Conservation (phyloP, 2,329 filamentous ascomycete species). For the Rhynchosporium graminicola region DNA sequence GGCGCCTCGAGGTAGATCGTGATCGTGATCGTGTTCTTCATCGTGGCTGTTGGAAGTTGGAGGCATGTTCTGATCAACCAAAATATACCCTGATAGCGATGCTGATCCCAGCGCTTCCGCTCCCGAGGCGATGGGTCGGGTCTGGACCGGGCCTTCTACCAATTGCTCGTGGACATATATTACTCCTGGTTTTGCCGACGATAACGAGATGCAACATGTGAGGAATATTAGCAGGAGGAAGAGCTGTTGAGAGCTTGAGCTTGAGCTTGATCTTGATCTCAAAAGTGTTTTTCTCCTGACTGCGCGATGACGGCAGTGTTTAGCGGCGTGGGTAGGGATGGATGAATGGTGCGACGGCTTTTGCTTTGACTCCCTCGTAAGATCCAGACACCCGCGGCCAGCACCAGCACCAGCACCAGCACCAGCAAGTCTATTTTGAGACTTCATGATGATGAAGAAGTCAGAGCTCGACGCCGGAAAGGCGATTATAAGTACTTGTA, state of each 20-base stretch:
- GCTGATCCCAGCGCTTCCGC: slow-evolving; percentile 31
- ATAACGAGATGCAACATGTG: slow-evolving; percentile 31
- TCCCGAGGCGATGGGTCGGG: slow-evolving; percentile 21
- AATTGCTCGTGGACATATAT: slow-evolving; percentile 35
- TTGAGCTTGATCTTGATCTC: slow-evolving; percentile 1
- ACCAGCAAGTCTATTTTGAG: slow-evolving; percentile 2
- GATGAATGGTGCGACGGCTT: slow-evolving; percentile 31
- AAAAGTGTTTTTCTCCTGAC: not conserved
- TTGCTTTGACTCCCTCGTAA: slow-evolving; percentile 21
- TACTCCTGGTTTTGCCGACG: slow-evolving; percentile 27
- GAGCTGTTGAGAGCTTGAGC: slow-evolving; percentile 20
- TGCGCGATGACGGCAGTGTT: slow-evolving; percentile 20
- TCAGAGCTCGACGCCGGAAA: not conserved
- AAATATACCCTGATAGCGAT: slow-evolving; percentile 36
- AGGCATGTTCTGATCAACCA: slow-evolving; percentile 37
- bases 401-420: not conserved
- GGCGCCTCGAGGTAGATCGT: not conserved
- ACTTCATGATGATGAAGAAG: slow-evolving; percentile 18
- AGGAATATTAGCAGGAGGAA: slow-evolving; percentile 30
- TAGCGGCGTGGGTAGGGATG: slow-evolving; percentile 18
- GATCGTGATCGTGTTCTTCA: not conserved
- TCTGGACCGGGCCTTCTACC: slow-evolving; percentile 29
- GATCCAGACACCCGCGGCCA: not conserved
- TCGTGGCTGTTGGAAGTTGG: slow-evolving; percentile 15
- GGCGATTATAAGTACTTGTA: slow-evolving; percentile 1